A percentile compares a stretch with the other conserved stretches of the same genome.
These are phyloP conservation scores for Ophioceras dolichostomum DNA, from an alignment of 2,329 filamentous ascomycete genomes.

Conservation along the genomic window DNA sequence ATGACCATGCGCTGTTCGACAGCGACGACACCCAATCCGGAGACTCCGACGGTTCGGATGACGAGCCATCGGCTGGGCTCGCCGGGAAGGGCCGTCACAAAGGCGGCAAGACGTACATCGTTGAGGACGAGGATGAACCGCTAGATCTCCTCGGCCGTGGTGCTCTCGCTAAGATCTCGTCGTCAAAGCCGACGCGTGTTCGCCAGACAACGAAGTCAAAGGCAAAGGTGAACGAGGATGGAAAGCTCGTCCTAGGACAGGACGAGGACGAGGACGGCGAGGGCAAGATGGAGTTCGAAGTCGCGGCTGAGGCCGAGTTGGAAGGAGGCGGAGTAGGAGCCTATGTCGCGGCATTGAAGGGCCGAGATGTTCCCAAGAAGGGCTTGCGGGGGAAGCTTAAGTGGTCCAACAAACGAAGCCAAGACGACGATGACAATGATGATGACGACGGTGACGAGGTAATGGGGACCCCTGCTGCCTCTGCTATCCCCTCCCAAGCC, in stretches of 20 bases:
- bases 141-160: conserved; percentile 85
- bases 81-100: conserved; percentile 41
- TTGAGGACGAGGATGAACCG: conserved; percentile 89
- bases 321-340: conserved; percentile 48
- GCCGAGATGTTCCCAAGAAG: conserved; percentile 51
- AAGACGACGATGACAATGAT: conserved; percentile 31
- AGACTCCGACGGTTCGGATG: conserved; percentile 45
- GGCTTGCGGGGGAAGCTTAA: conserved; percentile 58
- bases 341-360: conserved; percentile 57
- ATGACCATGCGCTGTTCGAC: conserved; percentile 91
- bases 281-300: conserved; percentile 49
- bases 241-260: conserved; percentile 65
- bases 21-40: conserved; percentile 54
- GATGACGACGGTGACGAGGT: conserved; percentile 24
- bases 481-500: too few species aligned
- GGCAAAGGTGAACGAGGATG: conserved; percentile 62
- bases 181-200: conserved; percentile 64
- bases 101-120: conserved; percentile 67
- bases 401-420: conserved; percentile 51
- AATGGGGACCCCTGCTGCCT: too few species aligned
- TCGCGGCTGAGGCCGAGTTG: conserved; percentile 24
- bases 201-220: conserved; percentile 48
- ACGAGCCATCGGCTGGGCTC: conserved; percentile 15
- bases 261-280: conserved; percentile 37
- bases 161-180: conserved; percentile 85